Base-by-base conservation (phyloP, 148 eudicot genomes). In the Heliamphora exappendiculata region DNA sequence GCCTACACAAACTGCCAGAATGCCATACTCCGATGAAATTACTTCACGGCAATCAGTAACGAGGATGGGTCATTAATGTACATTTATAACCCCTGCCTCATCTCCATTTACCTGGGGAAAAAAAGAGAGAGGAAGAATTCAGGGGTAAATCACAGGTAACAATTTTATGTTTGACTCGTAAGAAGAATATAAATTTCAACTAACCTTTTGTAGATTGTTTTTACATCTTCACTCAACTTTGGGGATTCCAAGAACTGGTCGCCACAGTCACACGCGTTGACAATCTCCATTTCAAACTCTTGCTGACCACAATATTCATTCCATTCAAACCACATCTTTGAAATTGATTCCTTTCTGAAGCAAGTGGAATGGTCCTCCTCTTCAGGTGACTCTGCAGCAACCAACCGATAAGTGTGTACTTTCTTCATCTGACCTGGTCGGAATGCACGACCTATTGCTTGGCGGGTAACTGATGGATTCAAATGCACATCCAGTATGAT, bases 321-420 rank as follows among this genome's bases (percentile, higher is more conserved):
- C 96, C 96, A 94, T 63, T 94, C 98, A 24, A 94, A 94, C 98
- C 98, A 94, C 86, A 92, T 82, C 76, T 92, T 94, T 1, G 98
- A 87, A 67, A 94, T 94, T 12, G 85, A 83, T 73, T 94, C 97
- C 82, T 94, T 94, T 83, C 83, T 90, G 65, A 88, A 92, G 77
- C 96, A 94, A 2, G 88, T 85, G 1, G 73, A 65, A 62, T 94
- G 97, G 80, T 94, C 98, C 45, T 89, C 91, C 79, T 89, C 91
- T 80, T 94, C 98, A 0, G 91, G 96, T 0, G 98, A 85, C 11
- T 84, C 89, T 0, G 97, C 85, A 68, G 97, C 95, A 42, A 94
- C 88, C 80, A 94, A 76, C 62, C 97, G 70, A 44, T 94, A 94
- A 0, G 84, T 73, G 59, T 76, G 87, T 2, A 94, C 97, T 75